Conservation (phyloP, 129 eudicot species). For the Pittosporum tobira region DNA sequence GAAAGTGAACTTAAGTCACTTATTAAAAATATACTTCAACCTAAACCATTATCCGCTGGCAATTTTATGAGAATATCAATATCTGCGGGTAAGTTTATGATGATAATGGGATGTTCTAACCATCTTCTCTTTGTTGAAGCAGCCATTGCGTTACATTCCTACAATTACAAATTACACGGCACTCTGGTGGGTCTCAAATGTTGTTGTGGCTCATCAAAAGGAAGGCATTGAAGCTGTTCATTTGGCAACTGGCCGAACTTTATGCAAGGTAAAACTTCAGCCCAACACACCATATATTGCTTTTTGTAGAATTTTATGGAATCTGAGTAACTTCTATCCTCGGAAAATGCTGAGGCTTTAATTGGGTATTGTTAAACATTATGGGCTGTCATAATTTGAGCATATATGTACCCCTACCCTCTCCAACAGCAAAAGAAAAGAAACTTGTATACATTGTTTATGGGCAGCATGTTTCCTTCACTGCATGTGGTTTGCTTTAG, state of each 20-base stretch:
- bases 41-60: not conserved
- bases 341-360: too few relatives aligned
- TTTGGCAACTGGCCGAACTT: slow-evolving; percentile 95
- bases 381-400: too few relatives aligned
- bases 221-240: slow-evolving; percentile 98
- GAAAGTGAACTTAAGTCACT: not conserved
- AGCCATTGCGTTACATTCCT: slow-evolving; percentile 69
- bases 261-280: slow-evolving; percentile 67
- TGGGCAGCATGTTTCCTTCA: too few relatives aligned
- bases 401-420: too few relatives aligned
- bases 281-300: not conserved
- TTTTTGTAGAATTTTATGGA: not conserved
- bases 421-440: too few relatives aligned
- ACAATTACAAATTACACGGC: slow-evolving; percentile 89
- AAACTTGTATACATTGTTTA: too few relatives aligned
- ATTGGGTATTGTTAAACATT: not conserved
- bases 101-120: not conserved
- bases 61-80: slow-evolving; percentile 8
- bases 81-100: slow-evolving; percentile 1
- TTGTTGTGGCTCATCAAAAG: slow-evolving; percentile 86
- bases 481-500: too few relatives aligned
- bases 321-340: too few relatives aligned
- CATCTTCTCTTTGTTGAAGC: slow-evolving; percentile 25
- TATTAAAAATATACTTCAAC: too few relatives aligned
- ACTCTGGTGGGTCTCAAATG: slow-evolving; percentile 99